These are phyloP conservation scores for Tetrahymena borealis DNA, from an alignment of 73 alveolate species.

Conservation along the genomic window DNA sequence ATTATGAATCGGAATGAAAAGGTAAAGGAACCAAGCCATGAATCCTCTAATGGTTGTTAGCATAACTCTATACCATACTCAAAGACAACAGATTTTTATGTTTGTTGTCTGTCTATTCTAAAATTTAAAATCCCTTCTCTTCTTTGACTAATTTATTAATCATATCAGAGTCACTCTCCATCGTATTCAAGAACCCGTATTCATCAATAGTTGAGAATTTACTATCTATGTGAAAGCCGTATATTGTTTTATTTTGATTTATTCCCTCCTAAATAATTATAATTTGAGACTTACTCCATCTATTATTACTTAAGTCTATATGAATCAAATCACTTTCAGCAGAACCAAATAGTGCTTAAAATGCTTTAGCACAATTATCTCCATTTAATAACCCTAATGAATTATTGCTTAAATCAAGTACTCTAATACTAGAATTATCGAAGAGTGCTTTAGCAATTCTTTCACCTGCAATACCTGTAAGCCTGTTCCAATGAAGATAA, in stretches of 20 bases:
- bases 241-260: background rate
- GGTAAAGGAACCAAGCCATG: background rate
- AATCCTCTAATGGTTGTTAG: background rate
- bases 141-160: background rate
- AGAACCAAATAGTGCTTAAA: background rate
- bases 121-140: background rate
- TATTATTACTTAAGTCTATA: background rate
- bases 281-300: background rate
- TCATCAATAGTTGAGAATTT: background rate
- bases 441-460: background rate
- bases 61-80: background rate
- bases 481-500: background rate
- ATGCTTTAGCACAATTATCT: background rate
- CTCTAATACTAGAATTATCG: background rate
- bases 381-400: background rate
- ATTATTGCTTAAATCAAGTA: background rate
- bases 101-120: background rate
- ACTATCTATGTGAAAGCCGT: background rate
- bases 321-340: background rate
- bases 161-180: background rate
- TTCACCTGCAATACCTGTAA: background rate
- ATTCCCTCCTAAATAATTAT: background rate
- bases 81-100: background rate
- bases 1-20: background rate
- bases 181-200: background rate